Evolutionary conservation across 257 asterid genomes (phyloP).

Genomic region (Phtheirospermum japonicum): DNA sequence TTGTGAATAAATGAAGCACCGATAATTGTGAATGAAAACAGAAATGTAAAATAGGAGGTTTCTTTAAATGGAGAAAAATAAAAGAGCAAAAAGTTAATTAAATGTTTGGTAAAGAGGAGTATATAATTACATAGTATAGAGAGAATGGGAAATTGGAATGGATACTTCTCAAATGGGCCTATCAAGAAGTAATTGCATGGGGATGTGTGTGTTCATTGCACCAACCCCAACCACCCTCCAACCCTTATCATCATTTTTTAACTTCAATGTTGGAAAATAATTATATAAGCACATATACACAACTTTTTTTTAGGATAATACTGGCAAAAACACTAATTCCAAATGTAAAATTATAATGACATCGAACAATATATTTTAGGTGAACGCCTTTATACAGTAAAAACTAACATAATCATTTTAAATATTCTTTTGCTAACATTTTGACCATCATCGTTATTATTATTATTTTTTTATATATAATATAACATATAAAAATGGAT

Average conservation of each 20-base stretch:
- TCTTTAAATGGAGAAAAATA: slow-evolving; percentile 17
- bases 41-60: neutral
- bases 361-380: too few species aligned
- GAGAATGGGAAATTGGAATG: neutral
- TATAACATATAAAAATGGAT: too few species aligned
- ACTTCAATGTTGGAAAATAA: neutral
- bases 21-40: neutral
- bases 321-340: too few species aligned
- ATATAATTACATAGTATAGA: too few species aligned
- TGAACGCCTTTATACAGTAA: too few species aligned
- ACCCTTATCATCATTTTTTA: slow-evolving; percentile 34
- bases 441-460: too few species aligned
- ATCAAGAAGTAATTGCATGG: slow-evolving; percentile 33
- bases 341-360: too few species aligned
- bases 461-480: too few species aligned
- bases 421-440: too few species aligned
- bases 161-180: slow-evolving; percentile 15
- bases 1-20: slow-evolving; percentile 5
- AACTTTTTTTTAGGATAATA: too few species aligned
- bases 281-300: too few species aligned
- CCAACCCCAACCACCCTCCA: slow-evolving; percentile 47
- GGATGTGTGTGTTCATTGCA: slow-evolving; percentile 39
- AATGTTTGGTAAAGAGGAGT: neutral
- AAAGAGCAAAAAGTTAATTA: neutral
- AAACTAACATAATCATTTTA: too few species aligned